Evolutionary conservation across 1,139 yeast species (phyloP).

Genomic region (Kurtzmaniella natalensis): DNA sequence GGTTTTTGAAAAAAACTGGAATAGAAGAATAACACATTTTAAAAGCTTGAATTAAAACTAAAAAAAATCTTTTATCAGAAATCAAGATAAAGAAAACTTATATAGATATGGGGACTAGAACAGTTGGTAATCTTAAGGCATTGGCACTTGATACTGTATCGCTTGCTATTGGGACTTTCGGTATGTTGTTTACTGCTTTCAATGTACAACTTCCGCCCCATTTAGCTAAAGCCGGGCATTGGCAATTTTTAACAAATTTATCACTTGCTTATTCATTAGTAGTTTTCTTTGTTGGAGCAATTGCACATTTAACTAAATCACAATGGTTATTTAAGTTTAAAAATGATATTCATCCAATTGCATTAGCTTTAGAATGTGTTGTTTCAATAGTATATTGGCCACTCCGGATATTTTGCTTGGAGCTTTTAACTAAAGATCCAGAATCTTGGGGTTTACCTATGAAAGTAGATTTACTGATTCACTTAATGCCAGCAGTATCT

Average conservation of each 20-base stretch:
- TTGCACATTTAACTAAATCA: constrained; percentile 31
- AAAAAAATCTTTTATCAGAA: too few species aligned
- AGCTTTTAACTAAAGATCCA: constrained; percentile 34
- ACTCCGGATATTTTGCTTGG: constrained; percentile 46
- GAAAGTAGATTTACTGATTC: constrained; percentile 52
- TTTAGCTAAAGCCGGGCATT: constrained; percentile 53
- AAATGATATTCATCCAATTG: constrained; percentile 44
- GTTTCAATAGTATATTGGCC: constrained; percentile 68
- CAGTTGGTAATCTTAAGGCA: constrained; percentile 29
- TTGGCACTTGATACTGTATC: constrained; percentile 23
- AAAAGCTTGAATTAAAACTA: too few species aligned
- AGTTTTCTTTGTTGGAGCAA: constrained; percentile 37
- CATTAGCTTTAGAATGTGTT: constrained; percentile 53
- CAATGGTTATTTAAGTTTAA: constrained; percentile 23
- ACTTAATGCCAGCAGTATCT: constrained; percentile 52
- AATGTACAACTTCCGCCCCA: constrained; percentile 36
- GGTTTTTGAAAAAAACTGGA: too few species aligned
- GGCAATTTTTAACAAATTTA: constrained; percentile 65
- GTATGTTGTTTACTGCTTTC: constrained; percentile 17
- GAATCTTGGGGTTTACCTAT: constrained; percentile 36
- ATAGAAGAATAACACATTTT: too few species aligned
- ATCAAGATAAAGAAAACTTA: too few species aligned
- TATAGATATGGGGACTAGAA: too few species aligned
- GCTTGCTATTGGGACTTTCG: constrained; percentile 27
- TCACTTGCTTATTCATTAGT: constrained; percentile 46